Evolutionary conservation across 768 basidiomycete genomes (phyloP), one percentile per base, ranked within the genome.

Genomic region (Hysterangium stoloniferum): DNA sequence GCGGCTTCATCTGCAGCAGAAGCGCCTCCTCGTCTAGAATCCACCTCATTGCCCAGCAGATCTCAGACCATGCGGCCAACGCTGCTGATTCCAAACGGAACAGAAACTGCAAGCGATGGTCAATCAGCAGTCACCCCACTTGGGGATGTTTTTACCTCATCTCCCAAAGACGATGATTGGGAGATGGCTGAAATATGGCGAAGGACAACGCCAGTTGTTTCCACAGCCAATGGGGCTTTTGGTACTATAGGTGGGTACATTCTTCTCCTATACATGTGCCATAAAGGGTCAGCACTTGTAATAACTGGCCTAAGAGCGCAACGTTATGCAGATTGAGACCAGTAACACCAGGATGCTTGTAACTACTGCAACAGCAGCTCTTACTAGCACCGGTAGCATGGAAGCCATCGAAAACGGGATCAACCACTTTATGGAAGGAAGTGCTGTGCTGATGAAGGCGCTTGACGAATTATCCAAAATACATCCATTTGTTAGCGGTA

Each of bases 401-500:
- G 32, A 52, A 65, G 42, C 41, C 17, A 27, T 59, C 20, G 59
- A 59, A 35, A 41, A 56, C 3, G 57, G 56, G 5, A 46, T 62
- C 8, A 33, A 56, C n/a, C 17, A n/a, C 20, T 59, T 63, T 22
- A 52, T 54, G 19, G 62, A 63, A 27, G 54, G 49, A 17, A 62
- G 48, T 38, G 56, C 52, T n/a, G 53, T 57, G 4, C 31, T 63
- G 3, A 59, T 64, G 57, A 61, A 56, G 6, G 57, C 54, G 9
- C 55, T 64, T 15, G 61, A 61, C 43, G 59, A 58, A 41, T 58
- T 64, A n/a, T 55, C 59, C 31, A 56, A 62, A 41, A 32, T 64
- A 4, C 63, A 64, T 52, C 63, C 63, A 9, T 62, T 52, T 45
- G 55, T 66, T 22, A 57, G 54, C 11, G 62, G 64, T 64, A 45